Evolutionary conservation across 2,329 filamentous ascomycete genomes (phyloP), one percentile per base, ranked within the genome.

Genomic region (Epichloe aotearoae): DNA sequence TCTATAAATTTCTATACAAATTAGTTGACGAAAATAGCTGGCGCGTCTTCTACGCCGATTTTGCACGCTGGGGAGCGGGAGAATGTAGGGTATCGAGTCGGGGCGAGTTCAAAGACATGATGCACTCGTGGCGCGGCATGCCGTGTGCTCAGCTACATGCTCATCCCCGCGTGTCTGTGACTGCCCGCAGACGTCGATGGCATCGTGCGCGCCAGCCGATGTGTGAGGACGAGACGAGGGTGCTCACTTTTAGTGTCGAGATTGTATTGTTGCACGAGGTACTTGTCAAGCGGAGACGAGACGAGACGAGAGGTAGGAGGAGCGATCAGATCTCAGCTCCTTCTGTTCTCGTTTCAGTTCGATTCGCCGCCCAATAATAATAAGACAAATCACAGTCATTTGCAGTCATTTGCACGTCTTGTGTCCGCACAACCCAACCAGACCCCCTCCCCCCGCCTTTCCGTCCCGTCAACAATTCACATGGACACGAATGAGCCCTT

Each of bases 301-400:
- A 23, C 15, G n/a, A 46, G 26, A 46, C 26, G 43, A 17, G 26
- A 20, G 20, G 23, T 23, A 48, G 37, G 47, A 49, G 47, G 47
- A 49, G 47, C 40, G 11, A 37, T 42, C 47, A 37, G 39, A 45
- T 49, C 41, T 44, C 34, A 50, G 19, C 47, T 50, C 33, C 19
- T 23, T 49, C 47, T 37, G 3, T 47, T 44, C 12, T n/a, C 38
- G 23, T 30, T 33, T 34, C 37, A 19, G 33, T 30, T n/a, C 8
- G 26, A 20, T 12, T 43, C 33, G 15, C 26, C 38, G 39, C 20
- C 47, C 39, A 42, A 42, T 42, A 11, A 42, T 30, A 42, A 42
- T 36, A 11, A 37, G 19, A 41, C 19, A 42, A n/a, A 12, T 17
- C 46, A 12, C 20, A 17, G 20, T 14, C 36, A n/a, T 33, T n/a